phyloP scores from a whole-genome alignment of 164 flowering plant genomes.

The Annona cherimola region DNA sequence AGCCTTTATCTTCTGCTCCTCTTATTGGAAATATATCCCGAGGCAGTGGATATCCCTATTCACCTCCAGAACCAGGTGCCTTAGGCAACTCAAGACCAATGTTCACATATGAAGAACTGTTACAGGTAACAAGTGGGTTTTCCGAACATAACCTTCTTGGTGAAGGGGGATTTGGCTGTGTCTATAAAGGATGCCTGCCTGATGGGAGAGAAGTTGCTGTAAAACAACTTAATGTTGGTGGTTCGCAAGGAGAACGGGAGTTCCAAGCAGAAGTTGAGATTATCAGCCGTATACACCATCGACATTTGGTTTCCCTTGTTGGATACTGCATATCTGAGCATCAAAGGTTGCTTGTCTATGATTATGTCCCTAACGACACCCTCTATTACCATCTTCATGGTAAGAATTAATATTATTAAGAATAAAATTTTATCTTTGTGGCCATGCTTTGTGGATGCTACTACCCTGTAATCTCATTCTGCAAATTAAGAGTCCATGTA shows the following conservation, averaged over 20 bases:
- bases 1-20: conserved; percentile 35
- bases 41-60: conserved; percentile 28
- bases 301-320: conserved; percentile 89
- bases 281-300: conserved; percentile 73
- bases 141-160: conserved; percentile 68
- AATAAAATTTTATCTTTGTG: not conserved
- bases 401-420: conserved; percentile 21
- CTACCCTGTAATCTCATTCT: not conserved
- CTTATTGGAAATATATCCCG: conserved; percentile 36
- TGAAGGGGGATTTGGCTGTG: conserved; percentile 89
- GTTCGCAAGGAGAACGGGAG: conserved; percentile 84
- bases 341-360: conserved; percentile 72
- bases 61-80: conserved; percentile 54
- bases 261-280: conserved; percentile 78
- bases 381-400: conserved; percentile 92
- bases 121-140: conserved; percentile 67
- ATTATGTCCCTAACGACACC: conserved; percentile 72
- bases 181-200: conserved; percentile 58
- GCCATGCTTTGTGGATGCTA: not conserved
- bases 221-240: conserved; percentile 74
- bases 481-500: not conserved
- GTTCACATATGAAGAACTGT: conserved; percentile 67
- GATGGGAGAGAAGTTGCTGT: conserved; percentile 90
- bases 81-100: conserved; percentile 63
- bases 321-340: conserved; percentile 78